Base-by-base conservation (phyloP, 2,329 filamentous ascomycete genomes). In the Ascosphaera acerosa region DNA sequence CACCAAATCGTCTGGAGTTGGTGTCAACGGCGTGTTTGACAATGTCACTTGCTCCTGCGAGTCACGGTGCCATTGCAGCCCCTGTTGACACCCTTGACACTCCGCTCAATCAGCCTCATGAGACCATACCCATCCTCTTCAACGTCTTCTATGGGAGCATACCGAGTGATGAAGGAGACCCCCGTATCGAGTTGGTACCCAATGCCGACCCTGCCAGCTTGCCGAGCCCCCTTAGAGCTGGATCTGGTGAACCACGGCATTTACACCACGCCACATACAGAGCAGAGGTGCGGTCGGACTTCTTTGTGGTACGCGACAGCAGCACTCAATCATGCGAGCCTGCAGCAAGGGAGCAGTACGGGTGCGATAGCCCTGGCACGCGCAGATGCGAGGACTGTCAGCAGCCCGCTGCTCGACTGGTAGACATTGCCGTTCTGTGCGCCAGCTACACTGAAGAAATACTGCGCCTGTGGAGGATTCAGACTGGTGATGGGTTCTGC, bases 101-200 rank as follows among this genome's bases (percentile, higher is more conserved):
- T n/a, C n/a, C n/a, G n/a, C n/a, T n/a, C n/a, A n/a, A n/a, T n/a
- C n/a, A n/a, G n/a, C n/a, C n/a, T n/a, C n/a, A n/a, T n/a, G n/a
- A n/a, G n/a, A n/a, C n/a, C n/a, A 30, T 33, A 5, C 33, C 36
- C 3, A 15, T 40, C 2, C 26, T 32, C 10, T 32, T 36, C 33
- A 38, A 33, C 29, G 35, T 37, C 14, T 40, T 40, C 32, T 36
- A 35, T 15, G 38, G 38, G 16, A 34, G n/a, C n/a, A n/a, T n/a
- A n/a, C n/a, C n/a, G n/a, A n/a, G n/a, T n/a, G n/a, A n/a, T n/a
- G n/a, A n/a, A n/a, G n/a, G n/a, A n/a, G n/a, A n/a, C n/a, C n/a
- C n/a, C n/a, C n/a, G n/a, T n/a, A n/a, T n/a, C n/a, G n/a, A n/a
- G n/a, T n/a, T n/a, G n/a, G n/a, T n/a, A 33, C 10, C 38, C 35